Base-by-base conservation (phyloP, 805 yeast species). In the Ogataea neopini region DNA sequence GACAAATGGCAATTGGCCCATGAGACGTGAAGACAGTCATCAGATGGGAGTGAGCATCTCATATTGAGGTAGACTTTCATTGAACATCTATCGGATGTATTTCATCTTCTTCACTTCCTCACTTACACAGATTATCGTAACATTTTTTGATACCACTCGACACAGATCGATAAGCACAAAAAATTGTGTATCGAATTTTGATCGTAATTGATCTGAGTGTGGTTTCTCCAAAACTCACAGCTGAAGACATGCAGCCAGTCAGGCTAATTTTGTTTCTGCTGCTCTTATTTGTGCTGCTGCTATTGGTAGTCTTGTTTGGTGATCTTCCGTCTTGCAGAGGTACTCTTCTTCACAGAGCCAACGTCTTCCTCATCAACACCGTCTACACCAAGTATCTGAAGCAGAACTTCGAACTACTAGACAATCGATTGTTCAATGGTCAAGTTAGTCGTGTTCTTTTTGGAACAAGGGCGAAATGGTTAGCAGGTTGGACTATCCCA, bases 401-500 rank as follows among this genome's bases (percentile, higher is more conserved):
- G 4, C 28, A 13, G 2, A 15, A 20, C 4, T 55, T 58, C 29
- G 40, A 44, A 10, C 29, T 14, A 11, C 1, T 65, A 18, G 72
- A 72, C 49, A 28, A 51, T 4, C 48, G 32, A 18, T 45, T 48
- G 17, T 63, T 60, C 46, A 32, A 54, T 20, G 71, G 69, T 1
- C 48, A 28, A 7, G 20, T 65, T 6, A 40, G 49, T 6, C 32
- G 36, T 13, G 8, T 52, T 34, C 13, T 56, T 29, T 9, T 39
- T 3, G 40, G 63, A 20, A 18, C 44, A 13, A 33, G 33, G 20
- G 11, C 46, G 9, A 35, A 14, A 13, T 51, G 57, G 53, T 42
- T 60, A 17, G 45, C 60, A n/a, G 70, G 73, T 11, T 76, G 80
- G 78, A 14, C 65, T 18, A 72, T 76, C 17, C 83, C 83, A 0